phyloP scores from a whole-genome alignment of 2,329 filamentous ascomycete species.

The Aureobasidium sp. region DNA sequence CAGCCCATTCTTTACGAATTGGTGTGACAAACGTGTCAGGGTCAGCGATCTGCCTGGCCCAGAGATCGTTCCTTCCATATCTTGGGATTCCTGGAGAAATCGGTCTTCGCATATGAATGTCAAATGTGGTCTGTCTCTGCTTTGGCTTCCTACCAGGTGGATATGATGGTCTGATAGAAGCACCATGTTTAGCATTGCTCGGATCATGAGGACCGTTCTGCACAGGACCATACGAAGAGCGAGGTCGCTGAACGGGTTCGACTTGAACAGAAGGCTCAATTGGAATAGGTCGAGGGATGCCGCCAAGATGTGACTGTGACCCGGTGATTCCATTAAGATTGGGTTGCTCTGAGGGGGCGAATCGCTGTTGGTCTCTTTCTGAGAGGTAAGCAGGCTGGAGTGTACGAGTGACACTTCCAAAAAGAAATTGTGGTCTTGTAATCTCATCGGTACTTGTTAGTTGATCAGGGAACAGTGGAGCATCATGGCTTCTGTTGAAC shows the following conservation, averaged over 20 bases:
- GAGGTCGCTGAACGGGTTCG: not conserved
- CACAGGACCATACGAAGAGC: not conserved
- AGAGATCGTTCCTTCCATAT: constrained; percentile 5
- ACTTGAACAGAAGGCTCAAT: not conserved
- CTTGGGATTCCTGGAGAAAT: not conserved
- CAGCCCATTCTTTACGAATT: not conserved
- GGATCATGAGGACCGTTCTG: not conserved
- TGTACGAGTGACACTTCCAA: not conserved
- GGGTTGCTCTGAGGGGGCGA: not conserved
- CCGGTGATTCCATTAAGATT: not conserved
- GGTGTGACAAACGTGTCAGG: not conserved
- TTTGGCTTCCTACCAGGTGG: not conserved
- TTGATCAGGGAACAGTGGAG: not conserved
- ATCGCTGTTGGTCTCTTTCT: not conserved
- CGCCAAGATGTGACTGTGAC: not conserved
- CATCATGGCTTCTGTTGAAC: constrained; percentile 1
- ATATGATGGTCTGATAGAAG: not conserved
- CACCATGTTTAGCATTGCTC: not conserved
- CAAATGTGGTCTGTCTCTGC: not conserved
- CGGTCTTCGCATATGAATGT: not conserved
- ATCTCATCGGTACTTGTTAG: not conserved
- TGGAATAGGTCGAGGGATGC: not conserved
- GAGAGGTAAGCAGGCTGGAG: not conserved
- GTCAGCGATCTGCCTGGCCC: not conserved
- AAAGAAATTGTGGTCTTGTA: constrained; percentile 1